Percentiles rank a stretch among this genome's conserved stretches.
phyloP scores from a whole-genome alignment of 179 eudicot genomes.

The Spinacia oleracea region DNA sequence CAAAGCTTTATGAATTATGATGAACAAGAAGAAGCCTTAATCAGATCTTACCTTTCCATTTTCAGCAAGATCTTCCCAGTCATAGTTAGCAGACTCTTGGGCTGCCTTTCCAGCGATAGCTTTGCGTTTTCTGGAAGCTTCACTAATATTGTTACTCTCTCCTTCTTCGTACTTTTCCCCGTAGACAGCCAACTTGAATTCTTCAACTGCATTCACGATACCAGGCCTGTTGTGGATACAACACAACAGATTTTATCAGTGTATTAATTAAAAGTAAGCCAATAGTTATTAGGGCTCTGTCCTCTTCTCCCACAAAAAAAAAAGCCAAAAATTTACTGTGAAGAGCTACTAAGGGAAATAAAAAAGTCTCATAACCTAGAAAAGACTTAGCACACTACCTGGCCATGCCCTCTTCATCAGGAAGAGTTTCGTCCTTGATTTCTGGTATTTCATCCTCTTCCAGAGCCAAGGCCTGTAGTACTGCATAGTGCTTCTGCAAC shows the following conservation, averaged over 20 bases:
- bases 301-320: background rate
- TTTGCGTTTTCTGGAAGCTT: constrained; percentile 73
- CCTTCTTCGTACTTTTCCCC: constrained; percentile 66
- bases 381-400: constrained; percentile 44
- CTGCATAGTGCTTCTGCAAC: constrained; percentile 95
- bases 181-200: constrained; percentile 71
- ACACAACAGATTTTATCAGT: background rate
- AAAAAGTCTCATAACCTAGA: background rate
- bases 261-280: background rate
- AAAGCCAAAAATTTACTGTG: background rate
- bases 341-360: background rate
- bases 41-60: constrained; percentile 64
- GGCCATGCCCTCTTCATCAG: constrained; percentile 93
- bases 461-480: constrained; percentile 86
- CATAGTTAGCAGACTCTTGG: constrained; percentile 57
- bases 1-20: background rate
- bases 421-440: constrained; percentile 87
- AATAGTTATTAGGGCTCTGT: background rate
- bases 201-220: constrained; percentile 76
- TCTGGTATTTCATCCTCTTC: constrained; percentile 97
- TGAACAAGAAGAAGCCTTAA: background rate
- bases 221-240: constrained; percentile 54
- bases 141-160: constrained; percentile 35
- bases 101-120: constrained; percentile 62
- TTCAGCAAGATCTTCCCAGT: constrained; percentile 93